Evolutionary conservation across 306 rosid genomes (phyloP), one percentile per base, ranked within the genome.

Genomic region (Sicyos edulis): DNA sequence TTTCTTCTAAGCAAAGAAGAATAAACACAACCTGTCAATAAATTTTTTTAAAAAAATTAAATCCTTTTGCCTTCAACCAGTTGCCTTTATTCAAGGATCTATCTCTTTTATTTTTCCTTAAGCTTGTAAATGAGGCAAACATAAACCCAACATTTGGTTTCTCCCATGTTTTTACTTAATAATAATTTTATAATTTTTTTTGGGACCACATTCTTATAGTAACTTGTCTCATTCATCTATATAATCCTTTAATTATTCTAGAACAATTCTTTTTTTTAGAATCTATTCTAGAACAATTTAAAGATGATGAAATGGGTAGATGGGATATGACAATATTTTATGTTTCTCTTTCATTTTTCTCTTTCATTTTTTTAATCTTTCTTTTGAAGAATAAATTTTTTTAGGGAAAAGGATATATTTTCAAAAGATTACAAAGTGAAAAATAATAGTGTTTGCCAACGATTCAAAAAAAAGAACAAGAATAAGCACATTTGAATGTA

Each of bases 81-180:
- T 32, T 32, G 37, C 74, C 74, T 70, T 29, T 70, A 52, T 70
- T 70, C 29, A 52, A 19, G 74, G 74, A 10, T 10, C 74, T 54
- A 8, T 9, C 7, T 64, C 9, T 64, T 10, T 42, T 21, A 3
- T 40, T 9, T 42, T 15, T 1, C 44, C 12, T 21, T 21, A 21
- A 49, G 54, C 54, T 65, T 65, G 71, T 65, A 51, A 65, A 65
- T 9, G 54, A 65, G 34, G 71, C 71, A 19, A 65, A 65, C 71
- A 65, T 12, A 1, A 44, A 44, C 54, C 71, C 71, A 65, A 65
- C 71, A 44, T 65, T 65, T 65, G n/a, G 71, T 68, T 68, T 32
- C 54, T 53, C 57, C 19, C 72, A 47, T 47, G 55, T 47, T 45
- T 42, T 47, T 13, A 37, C 8, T 49, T 49, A 56, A 47, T 21